Conservation (phyloP, 2,329 filamentous ascomycete genomes). For the Colletotrichum sp. region DNA sequence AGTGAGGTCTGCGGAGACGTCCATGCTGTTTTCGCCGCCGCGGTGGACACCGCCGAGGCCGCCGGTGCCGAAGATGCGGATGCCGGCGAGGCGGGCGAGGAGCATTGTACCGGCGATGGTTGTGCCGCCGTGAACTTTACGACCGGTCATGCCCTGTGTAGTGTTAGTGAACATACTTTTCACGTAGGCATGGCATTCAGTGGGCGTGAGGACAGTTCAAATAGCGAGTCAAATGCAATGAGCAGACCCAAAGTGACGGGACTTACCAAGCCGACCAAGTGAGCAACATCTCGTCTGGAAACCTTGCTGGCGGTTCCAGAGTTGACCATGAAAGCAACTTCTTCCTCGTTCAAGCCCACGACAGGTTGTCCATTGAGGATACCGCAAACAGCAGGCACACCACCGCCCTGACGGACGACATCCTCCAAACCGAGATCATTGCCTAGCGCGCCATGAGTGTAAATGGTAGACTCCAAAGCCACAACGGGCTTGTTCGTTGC, state of each 20-base stretch:
- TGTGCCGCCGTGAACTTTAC: conserved; percentile 82
- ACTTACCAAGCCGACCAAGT: conserved; percentile 76
- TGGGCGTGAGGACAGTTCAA: background rate
- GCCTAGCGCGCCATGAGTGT: conserved; percentile 92
- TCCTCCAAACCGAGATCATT: conserved; percentile 75
- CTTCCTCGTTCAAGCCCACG: conserved; percentile 76
- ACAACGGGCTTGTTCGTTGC: conserved; percentile 81
- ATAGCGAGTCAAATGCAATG: background rate
- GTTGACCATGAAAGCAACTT: conserved; percentile 75
- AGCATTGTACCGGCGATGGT: conserved; percentile 95
- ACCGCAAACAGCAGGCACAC: conserved; percentile 88
- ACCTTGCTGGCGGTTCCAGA: conserved; percentile 76
- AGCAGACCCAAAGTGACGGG: background rate
- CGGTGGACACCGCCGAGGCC: conserved; percentile 94
- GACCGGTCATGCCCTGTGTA: conserved; percentile 65
- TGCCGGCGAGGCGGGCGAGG: conserved; percentile 83
- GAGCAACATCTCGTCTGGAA: conserved; percentile 85
- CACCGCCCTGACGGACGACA: conserved; percentile 81
- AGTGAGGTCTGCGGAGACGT: conserved; percentile 93
- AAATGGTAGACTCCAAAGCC: conserved; percentile 94
- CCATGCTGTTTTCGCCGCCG: conserved; percentile 84
- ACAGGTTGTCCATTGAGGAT: conserved; percentile 82
- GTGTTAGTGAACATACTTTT: background rate
- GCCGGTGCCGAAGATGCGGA: conserved; percentile 92
- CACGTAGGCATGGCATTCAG: too few species aligned